Percentiles rank a stretch among this genome's conserved stretches.
phyloP scores from a whole-genome alignment of 768 basidiomycete species.

The Lanmaoa rubissima region DNA sequence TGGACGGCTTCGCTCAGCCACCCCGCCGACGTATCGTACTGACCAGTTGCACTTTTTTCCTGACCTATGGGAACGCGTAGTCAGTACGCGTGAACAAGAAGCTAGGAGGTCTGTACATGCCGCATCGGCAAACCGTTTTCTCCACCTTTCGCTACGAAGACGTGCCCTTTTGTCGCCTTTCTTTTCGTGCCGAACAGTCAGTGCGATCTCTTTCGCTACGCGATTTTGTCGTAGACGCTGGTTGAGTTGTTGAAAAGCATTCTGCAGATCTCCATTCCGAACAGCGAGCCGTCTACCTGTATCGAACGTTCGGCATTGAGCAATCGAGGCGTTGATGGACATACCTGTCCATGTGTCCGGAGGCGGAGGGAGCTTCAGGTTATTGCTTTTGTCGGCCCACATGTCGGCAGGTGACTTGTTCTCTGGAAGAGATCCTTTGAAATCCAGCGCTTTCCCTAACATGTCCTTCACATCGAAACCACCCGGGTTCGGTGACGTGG shows the following conservation, averaged over 20 bases:
- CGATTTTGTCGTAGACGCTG: conserved; percentile 52
- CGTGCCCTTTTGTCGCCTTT: conserved; percentile 77
- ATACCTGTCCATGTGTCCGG: conserved; percentile 55
- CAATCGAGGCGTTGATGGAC: background rate
- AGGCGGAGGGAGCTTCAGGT: conserved; percentile 33
- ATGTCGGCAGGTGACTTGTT: conserved; percentile 34
- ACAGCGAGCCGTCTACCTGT: conserved; percentile 64
- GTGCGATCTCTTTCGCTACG: conserved; percentile 48
- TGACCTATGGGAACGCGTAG: conserved; percentile 51
- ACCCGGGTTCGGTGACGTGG: background rate
- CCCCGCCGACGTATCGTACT: conserved; percentile 75
- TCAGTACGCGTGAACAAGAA: conserved; percentile 13
- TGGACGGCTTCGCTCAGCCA: conserved; percentile 38
- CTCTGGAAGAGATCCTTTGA: conserved; percentile 13
- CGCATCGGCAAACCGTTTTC: conserved; percentile 76
- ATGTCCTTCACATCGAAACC: conserved; percentile 13
- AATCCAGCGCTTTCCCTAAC: conserved; percentile 15
- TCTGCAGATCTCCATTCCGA: conserved; percentile 39
- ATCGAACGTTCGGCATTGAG: conserved; percentile 7
- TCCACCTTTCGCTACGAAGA: conserved; percentile 74
- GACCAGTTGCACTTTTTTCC: conserved; percentile 80
- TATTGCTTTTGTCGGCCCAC: conserved; percentile 32
- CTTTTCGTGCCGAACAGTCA: conserved; percentile 72
- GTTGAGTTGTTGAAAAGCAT: conserved; percentile 50
- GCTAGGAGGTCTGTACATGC: conserved; percentile 38